These are phyloP conservation scores for Coemansia sp. DNA, from an alignment of 192 early-diverging fungal genomes.

Conservation along the genomic window DNA sequence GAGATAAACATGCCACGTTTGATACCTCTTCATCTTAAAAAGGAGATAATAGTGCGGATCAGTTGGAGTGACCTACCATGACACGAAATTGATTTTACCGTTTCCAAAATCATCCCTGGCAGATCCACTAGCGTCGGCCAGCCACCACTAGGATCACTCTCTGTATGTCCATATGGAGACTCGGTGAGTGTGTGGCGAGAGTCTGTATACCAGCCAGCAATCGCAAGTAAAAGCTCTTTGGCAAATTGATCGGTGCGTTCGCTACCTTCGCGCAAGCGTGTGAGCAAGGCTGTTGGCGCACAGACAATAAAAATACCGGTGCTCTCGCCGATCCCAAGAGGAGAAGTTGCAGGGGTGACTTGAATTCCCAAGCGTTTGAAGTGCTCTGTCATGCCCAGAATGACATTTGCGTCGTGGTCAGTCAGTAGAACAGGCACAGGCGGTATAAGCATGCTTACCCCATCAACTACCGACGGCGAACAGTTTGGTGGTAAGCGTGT, in stretches of 20 bases:
- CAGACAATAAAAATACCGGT: conserved; percentile 11
- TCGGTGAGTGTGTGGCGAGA: not conserved
- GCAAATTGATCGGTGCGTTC: conserved; percentile 17
- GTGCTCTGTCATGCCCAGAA: not conserved
- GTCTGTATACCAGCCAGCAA: conserved; percentile 17
- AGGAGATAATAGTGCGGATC: not conserved
- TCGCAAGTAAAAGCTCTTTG: conserved; percentile 28
- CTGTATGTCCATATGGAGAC: not conserved
- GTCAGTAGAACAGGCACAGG: conserved; percentile 21
- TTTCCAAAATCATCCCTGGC: conserved; percentile 30
- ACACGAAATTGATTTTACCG: conserved; percentile 42
- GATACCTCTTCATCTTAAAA: not conserved
- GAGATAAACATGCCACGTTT: not conserved
- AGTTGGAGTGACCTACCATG: conserved; percentile 18
- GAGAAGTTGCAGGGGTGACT: not conserved
- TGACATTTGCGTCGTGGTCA: conserved; percentile 13
- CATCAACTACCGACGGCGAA: conserved; percentile 22
- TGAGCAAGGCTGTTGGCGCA: conserved; percentile 34
- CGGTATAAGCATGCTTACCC: conserved; percentile 41
- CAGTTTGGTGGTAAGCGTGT: not conserved
- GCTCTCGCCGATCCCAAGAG: too few relatives aligned
- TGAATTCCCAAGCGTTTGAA: conserved; percentile 34
- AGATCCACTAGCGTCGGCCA: conserved; percentile 40
- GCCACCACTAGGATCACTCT: not conserved
- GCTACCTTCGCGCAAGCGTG: conserved; percentile 23